Evolutionary conservation across 169 alveolate species (phyloP), one percentile per base, ranked within the genome.

Genomic region (Cardiosporidium cionae): DNA sequence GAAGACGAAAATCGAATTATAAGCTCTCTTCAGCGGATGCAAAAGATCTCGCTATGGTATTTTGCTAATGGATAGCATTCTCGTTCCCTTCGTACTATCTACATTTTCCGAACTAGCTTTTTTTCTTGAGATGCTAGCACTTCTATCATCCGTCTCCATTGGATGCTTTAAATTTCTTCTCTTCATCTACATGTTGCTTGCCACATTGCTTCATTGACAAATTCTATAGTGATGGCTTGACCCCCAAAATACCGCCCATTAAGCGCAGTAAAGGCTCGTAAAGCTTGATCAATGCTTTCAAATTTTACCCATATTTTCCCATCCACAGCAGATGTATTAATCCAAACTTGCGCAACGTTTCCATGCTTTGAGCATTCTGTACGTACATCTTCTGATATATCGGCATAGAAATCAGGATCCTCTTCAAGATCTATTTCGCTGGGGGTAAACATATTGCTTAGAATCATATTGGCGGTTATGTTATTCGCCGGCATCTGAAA

Each of bases 331-430:
- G 28, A 35, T 37, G 58, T 68, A 71, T 88, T 83, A 53, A 92
- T 52, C 85, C 85, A 90, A 22, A 90, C 92, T 54, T 76, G 78
- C 37, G 79, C 67, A 28, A 92, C 87, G 32, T 81, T 82, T 0
- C 96, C 96, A 86, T 88, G 87, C 70, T 90, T 92, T 29, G 68
- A 80, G 73, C 96, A 92, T 79, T 92, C 96, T 54, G 83, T 92
- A 70, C 69, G 82, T 52, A 90, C 96, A 73, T 92, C 96, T n/a
- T 86, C 95, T 70, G 79, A 79, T 58, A 92, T 85, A 33, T 92
- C 96, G 22, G 70, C 86, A 69, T 90, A 86, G 75, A 90, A 84
- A 58, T 82, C 82, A 1, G 92, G 90, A 29, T 84, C 91, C 27
- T 75, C 84, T 5, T 87, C 87, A 35, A 73, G 82, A 35, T 68